These are phyloP conservation scores for Raphanus raphanistrum DNA, from an alignment of 345 rosid genomes.

Conservation along the genomic window DNA sequence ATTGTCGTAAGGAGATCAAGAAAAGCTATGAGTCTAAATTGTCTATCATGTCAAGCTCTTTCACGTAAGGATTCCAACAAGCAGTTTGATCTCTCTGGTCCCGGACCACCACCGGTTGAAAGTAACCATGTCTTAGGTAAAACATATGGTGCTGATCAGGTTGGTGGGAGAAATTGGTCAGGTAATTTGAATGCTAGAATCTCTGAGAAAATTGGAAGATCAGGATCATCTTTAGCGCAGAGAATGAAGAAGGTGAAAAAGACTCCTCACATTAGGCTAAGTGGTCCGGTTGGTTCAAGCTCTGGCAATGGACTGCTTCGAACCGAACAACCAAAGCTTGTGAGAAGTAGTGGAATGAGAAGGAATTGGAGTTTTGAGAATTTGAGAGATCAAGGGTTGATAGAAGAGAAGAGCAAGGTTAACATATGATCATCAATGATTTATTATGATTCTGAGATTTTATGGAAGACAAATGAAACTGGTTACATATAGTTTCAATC, in stretches of 20 bases:
- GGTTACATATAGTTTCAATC: not conserved
- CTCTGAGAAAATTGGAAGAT: conserved; percentile 29
- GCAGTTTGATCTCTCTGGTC: conserved; percentile 22
- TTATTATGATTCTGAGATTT: not conserved
- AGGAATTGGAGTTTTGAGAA: conserved; percentile 93
- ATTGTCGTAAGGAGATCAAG: conserved; percentile 14
- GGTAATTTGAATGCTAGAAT: conserved; percentile 43
- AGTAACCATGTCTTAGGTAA: conserved; percentile 43
- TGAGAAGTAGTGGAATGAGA: conserved; percentile 77
- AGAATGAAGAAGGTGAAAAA: conserved; percentile 43
- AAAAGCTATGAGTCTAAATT: conserved; percentile 56
- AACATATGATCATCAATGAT: conserved; percentile 1
- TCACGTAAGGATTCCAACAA: conserved; percentile 34
- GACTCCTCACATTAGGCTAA: conserved; percentile 40
- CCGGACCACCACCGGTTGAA: conserved; percentile 32
- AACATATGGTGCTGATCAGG: conserved; percentile 8
- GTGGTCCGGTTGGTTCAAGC: conserved; percentile 33
- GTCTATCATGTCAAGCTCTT: conserved; percentile 54
- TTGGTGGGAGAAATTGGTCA: conserved; percentile 42
- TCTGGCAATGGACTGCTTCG: not conserved
- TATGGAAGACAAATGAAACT: not conserved
- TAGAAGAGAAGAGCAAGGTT: conserved; percentile 10
- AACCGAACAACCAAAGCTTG: conserved; percentile 54
- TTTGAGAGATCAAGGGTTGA: conserved; percentile 36
- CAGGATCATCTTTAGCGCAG: conserved; percentile 36